Evolutionary conservation across 163 green algal species (phyloP).

Genomic region (Trebouxia gelatinosa): DNA sequence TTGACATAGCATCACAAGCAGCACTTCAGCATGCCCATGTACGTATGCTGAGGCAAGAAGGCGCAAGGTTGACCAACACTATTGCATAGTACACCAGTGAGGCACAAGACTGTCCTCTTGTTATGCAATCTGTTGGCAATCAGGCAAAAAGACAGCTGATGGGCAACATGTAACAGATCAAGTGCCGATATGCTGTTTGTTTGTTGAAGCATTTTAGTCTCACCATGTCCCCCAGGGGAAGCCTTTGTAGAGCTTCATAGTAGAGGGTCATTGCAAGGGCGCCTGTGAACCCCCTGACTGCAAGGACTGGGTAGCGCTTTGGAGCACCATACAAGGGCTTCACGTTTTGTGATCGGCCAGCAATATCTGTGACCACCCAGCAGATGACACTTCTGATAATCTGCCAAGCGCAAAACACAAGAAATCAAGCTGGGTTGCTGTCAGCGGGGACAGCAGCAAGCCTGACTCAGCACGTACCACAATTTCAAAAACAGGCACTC

Average conservation of each 20-base stretch:
- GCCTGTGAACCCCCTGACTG: slow-evolving; percentile 34
- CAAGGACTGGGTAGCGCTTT: slow-evolving; percentile 24
- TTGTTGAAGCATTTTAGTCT: too few species aligned
- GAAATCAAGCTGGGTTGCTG: background rate
- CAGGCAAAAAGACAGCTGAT: too few species aligned
- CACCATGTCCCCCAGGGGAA: slow-evolving; percentile 58
- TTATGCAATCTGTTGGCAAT: too few species aligned
- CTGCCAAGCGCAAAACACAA: background rate
- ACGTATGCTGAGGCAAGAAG: too few species aligned
- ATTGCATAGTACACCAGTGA: too few species aligned
- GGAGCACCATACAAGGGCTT: slow-evolving; percentile 3
- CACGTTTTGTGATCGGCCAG: background rate
- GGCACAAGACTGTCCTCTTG: too few species aligned
- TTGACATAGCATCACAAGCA: too few species aligned
- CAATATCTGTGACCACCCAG: slow-evolving; percentile 1
- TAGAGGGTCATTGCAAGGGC: slow-evolving; percentile 39
- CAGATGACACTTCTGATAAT: slow-evolving; percentile 1
- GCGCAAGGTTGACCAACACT: too few species aligned
- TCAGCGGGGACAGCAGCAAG: background rate
- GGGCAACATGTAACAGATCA: too few species aligned
- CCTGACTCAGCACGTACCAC: background rate
- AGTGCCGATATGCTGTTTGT: too few species aligned
- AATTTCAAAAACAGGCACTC: slow-evolving; percentile 13
- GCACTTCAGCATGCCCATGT: too few species aligned
- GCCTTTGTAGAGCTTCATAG: slow-evolving; percentile 53